These are phyloP conservation scores for Hypoxylon sp. DNA, from an alignment of 2,329 filamentous ascomycete genomes.

Conservation along the genomic window DNA sequence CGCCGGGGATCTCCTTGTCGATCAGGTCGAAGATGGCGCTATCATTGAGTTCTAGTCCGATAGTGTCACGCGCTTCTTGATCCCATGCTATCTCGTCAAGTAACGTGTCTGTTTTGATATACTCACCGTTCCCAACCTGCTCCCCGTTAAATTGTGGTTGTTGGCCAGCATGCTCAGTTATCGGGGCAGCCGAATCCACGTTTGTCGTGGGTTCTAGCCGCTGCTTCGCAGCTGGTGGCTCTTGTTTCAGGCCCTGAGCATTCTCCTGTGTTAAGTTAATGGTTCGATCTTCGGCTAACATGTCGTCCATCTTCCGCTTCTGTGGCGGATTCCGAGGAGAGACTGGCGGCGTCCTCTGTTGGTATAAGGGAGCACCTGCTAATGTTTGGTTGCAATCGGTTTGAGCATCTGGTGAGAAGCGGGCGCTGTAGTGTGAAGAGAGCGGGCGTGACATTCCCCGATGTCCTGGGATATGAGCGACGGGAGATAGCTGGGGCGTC, in stretches of 20 bases:
- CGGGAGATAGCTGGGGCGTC: background rate
- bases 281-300: background rate
- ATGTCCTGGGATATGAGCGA: background rate
- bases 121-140: background rate
- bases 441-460: background rate
- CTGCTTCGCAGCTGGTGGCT: conserved; percentile 6
- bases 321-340: background rate
- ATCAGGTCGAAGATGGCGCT: conserved; percentile 1
- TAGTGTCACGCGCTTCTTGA: background rate
- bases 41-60: conserved; percentile 2
- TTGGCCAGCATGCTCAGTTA: background rate
- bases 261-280: background rate
- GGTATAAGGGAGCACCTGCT: background rate
- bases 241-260: too few species aligned
- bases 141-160: background rate
- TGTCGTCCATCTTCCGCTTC: conserved; percentile 22
- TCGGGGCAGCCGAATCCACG: background rate
- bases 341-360: background rate
- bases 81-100: too few species aligned
- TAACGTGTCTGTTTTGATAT: background rate
- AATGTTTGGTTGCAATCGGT: background rate
- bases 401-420: background rate
- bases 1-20: conserved; percentile 5
- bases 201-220: background rate
- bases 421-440: background rate